A percentile compares a stretch with the other conserved stretches of the same genome.
Evolutionary conservation across 768 basidiomycete species (phyloP).

Genomic region (Leccinum variicolor): DNA sequence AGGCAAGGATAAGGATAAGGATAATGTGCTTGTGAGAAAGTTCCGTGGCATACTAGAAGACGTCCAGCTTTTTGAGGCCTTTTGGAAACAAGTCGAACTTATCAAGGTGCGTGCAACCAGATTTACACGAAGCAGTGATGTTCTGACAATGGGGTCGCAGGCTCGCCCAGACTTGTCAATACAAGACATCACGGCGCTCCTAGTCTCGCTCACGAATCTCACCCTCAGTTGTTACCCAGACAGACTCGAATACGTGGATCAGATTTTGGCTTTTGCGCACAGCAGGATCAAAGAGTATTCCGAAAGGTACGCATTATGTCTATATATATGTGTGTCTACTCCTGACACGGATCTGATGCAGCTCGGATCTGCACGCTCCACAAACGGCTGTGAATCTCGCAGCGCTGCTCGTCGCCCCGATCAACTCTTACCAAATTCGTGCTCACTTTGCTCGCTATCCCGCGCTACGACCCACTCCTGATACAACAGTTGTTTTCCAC

Average conservation of each 20-base stretch:
- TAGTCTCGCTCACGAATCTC: constrained; percentile 87
- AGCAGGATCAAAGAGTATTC: constrained; percentile 76
- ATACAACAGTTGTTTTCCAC: constrained; percentile 88
- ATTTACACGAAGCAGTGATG: not conserved
- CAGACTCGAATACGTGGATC: constrained; percentile 94
- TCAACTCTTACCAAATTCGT: constrained; percentile 96
- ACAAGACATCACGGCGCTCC: constrained; percentile 93
- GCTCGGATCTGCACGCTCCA: constrained; percentile 86
- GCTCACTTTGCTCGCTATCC: constrained; percentile 92
- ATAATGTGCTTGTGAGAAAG: constrained; percentile 58
- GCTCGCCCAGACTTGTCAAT: constrained; percentile 96
- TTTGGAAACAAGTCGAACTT: constrained; percentile 97
- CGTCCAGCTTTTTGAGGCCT: constrained; percentile 97
- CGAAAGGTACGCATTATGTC: constrained; percentile 57
- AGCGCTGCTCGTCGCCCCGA: constrained; percentile 89
- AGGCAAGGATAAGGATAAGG: constrained; percentile 62
- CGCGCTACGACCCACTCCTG: constrained; percentile 82
- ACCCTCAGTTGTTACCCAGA: constrained; percentile 98
- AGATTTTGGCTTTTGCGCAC: constrained; percentile 86
- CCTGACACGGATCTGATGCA: constrained; percentile 23
- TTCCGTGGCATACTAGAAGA: constrained; percentile 95
- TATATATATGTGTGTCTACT: constrained; percentile 33
- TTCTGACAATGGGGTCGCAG: constrained; percentile 38
- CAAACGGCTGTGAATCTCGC: constrained; percentile 90
- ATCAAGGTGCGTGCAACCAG: constrained; percentile 68